These are phyloP conservation scores for Picea abies DNA, from an alignment of 83 land plant species.

Conservation along the genomic window DNA sequence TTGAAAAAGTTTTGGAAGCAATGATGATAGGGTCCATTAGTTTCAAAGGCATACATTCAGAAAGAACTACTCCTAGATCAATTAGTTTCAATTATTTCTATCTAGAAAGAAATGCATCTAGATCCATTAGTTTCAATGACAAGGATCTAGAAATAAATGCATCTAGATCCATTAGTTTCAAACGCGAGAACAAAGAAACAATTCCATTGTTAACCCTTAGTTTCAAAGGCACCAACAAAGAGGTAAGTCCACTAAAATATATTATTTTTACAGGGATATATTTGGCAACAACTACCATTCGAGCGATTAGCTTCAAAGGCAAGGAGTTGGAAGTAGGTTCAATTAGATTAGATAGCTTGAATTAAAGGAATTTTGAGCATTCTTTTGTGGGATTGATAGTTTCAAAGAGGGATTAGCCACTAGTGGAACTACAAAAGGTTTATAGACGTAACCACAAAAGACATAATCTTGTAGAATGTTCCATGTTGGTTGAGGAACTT, in stretches of 20 bases:
- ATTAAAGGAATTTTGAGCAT: background rate
- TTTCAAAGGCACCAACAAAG: slow-evolving; percentile 19
- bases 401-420: slow-evolving; percentile 49
- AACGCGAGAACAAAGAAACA: slow-evolving; percentile 32
- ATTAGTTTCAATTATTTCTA: slow-evolving; percentile 47
- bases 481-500: slow-evolving; percentile 62
- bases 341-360: background rate
- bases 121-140: slow-evolving; percentile 27
- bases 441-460: slow-evolving; percentile 67
- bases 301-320: background rate
- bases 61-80: no score
- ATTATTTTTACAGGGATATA: slow-evolving; percentile 1
- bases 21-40: slow-evolving; percentile 33
- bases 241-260: background rate
- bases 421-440: slow-evolving; percentile 66
- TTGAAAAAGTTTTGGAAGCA: background rate
- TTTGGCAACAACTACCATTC: background rate
- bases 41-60: no score
- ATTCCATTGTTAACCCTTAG: slow-evolving; percentile 36
- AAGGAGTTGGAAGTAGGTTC: background rate
- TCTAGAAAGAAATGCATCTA: slow-evolving; percentile 7
- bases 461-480: slow-evolving; percentile 74
- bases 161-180: slow-evolving; percentile 42
- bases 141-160: slow-evolving; percentile 27
- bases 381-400: slow-evolving; percentile 21